A percentile compares a stretch with the other conserved stretches of the same genome.
phyloP scores from a whole-genome alignment of 108 stramenopile genomes.

The Cyclotella cryptica region DNA sequence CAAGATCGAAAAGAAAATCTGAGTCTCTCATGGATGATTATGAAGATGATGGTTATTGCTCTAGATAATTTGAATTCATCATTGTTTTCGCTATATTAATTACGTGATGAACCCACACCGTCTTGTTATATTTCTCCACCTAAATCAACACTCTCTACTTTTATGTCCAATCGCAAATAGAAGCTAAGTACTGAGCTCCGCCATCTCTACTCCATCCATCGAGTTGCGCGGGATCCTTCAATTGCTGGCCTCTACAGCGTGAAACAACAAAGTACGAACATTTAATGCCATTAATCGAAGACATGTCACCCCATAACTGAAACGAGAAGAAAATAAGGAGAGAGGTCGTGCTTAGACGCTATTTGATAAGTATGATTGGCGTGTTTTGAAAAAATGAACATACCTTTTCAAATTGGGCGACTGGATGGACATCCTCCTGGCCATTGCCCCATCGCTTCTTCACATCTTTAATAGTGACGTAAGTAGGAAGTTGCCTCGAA shows the following conservation, averaged over 20 bases:
- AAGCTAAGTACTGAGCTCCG: slow-evolving; percentile 54
- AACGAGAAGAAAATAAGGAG: slow-evolving; percentile 27
- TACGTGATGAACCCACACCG: too few species aligned
- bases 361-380: not conserved
- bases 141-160: not conserved
- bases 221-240: slow-evolving; percentile 63
- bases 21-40: not conserved
- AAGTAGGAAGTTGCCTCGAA: slow-evolving; percentile 59
- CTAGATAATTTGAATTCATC: too few species aligned
- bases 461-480: slow-evolving; percentile 68
- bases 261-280: slow-evolving; percentile 67
- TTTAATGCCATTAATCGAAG: slow-evolving; percentile 53
- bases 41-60: slow-evolving; percentile 10
- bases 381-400: not conserved
- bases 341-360: not conserved
- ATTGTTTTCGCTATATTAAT: too few species aligned
- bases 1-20: not conserved
- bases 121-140: too few species aligned
- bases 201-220: slow-evolving; percentile 76
- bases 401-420: slow-evolving; percentile 66
- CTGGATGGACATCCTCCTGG: slow-evolving; percentile 68
- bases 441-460: slow-evolving; percentile 70
- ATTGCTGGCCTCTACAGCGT: slow-evolving; percentile 58
- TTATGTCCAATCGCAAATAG: slow-evolving; percentile 39
- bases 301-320: slow-evolving; percentile 69